phyloP scores from a whole-genome alignment of 441 rosid genomes.

The Iberis amara region DNA sequence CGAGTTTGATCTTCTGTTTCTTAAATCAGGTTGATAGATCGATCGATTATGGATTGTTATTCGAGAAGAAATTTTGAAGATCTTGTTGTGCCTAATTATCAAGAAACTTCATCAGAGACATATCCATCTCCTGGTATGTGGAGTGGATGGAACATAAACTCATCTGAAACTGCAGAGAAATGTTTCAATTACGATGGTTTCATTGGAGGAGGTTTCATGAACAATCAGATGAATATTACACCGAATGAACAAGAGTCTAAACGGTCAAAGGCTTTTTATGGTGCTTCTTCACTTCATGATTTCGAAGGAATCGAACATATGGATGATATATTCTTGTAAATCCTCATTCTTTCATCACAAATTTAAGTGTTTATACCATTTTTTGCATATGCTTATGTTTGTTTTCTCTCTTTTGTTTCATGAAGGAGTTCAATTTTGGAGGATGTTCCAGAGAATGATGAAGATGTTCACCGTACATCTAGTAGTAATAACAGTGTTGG shows the following conservation, averaged over 20 bases:
- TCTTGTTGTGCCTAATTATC: conserved; percentile 49
- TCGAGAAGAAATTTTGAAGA: conserved; percentile 38
- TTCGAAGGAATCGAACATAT: conserved; percentile 46
- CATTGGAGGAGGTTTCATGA: conserved; percentile 16
- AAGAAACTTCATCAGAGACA: conserved; percentile 37
- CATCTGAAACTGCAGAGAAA: conserved; percentile 36
- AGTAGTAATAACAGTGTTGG: conserved; percentile 29
- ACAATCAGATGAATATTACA: conserved; percentile 31
- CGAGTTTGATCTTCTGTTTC: not conserved
- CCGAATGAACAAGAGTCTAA: conserved; percentile 27
- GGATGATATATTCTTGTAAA: conserved; percentile 71
- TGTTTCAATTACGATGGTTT: conserved; percentile 32
- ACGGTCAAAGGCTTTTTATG: conserved; percentile 26
- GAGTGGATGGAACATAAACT: conserved; percentile 47
- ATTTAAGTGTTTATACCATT: conserved; percentile 5
- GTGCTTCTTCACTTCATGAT: conserved; percentile 36
- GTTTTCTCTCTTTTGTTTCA: conserved; percentile 10
- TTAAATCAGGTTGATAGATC: conserved; percentile 1
- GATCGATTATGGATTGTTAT: conserved; percentile 54
- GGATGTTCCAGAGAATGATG: conserved; percentile 41
- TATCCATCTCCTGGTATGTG: conserved; percentile 43
- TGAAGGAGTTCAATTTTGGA: conserved; percentile 57
- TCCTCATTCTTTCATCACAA: conserved; percentile 23
- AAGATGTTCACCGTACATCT: conserved; percentile 20
- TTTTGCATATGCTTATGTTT: conserved; percentile 21